Evolutionary conservation across 169 alveolate genomes (phyloP).

Genomic region (Perkinsus chesapeaki): DNA sequence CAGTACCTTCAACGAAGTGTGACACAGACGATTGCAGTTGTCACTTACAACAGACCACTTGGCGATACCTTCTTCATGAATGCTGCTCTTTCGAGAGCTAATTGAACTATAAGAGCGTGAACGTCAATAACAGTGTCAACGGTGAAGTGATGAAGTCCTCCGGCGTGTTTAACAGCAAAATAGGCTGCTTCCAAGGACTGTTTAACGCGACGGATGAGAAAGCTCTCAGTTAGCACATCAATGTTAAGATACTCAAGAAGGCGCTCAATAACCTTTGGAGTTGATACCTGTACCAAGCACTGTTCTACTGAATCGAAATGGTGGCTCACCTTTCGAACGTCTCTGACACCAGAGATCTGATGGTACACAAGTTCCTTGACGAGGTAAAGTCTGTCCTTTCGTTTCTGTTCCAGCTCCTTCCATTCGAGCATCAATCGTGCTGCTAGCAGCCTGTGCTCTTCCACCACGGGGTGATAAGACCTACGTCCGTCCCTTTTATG

Average conservation of each 20-base stretch:
- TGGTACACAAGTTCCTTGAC: slow-evolving; percentile 9
- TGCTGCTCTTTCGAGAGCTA: neutral
- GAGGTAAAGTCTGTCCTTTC: neutral
- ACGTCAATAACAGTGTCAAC: slow-evolving; percentile 7
- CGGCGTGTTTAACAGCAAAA: slow-evolving; percentile 8
- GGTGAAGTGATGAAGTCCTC: neutral
- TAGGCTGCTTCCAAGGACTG: neutral
- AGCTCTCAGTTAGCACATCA: slow-evolving; percentile 9
- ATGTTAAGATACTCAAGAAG: slow-evolving; percentile 1
- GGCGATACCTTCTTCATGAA: slow-evolving; percentile 10
- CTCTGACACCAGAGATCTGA: neutral
- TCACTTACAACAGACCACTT: neutral
- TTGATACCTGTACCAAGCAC: neutral
- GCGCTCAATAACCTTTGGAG: slow-evolving; percentile 10
- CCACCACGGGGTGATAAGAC: slow-evolving; percentile 6
- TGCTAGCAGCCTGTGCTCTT: slow-evolving; percentile 5
- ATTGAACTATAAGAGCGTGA: slow-evolving; percentile 8
- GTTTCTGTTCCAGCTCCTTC: neutral
- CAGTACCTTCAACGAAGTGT: neutral
- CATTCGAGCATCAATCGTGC: slow-evolving; percentile 1
- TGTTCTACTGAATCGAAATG: neutral
- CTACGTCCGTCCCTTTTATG: neutral
- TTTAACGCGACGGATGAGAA: slow-evolving; percentile 2
- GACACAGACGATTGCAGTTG: neutral
- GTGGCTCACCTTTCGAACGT: neutral